Evolutionary conservation across 2,329 filamentous ascomycete genomes (phyloP).

Genomic region (Macrophomina pseudophaseolina): DNA sequence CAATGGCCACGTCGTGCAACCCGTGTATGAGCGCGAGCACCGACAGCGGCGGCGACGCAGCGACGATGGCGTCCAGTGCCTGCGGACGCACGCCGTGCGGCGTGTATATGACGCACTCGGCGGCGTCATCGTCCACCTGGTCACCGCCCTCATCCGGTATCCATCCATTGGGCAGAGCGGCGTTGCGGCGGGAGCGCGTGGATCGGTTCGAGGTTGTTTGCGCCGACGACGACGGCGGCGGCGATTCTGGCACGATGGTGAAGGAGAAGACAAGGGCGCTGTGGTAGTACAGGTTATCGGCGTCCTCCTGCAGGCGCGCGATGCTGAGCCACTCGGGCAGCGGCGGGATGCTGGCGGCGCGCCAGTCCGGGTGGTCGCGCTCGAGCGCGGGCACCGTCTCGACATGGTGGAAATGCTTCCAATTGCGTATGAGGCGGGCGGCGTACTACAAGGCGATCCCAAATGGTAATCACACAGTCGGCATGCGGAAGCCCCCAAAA

Average conservation of each 20-base stretch:
- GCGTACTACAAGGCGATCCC: conserved; percentile 49
- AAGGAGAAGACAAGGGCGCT: conserved; percentile 66
- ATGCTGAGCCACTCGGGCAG: conserved; percentile 68
- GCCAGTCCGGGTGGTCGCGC: conserved; percentile 50
- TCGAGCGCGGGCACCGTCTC: conserved; percentile 56
- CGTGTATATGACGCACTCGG: conserved; percentile 67
- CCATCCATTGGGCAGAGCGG: conserved; percentile 20
- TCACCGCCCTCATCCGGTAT: background rate
- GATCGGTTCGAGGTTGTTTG: conserved; percentile 8
- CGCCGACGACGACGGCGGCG: conserved; percentile 28
- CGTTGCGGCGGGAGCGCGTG: background rate
- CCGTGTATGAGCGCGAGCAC: conserved; percentile 68
- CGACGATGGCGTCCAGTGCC: conserved; percentile 52
- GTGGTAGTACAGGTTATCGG: conserved; percentile 63
- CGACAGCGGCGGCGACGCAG: conserved; percentile 53
- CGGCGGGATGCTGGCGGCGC: conserved; percentile 47
- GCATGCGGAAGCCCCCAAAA: too few relatives aligned
- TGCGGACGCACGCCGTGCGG: conserved; percentile 64
- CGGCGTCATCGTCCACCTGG: conserved; percentile 33
- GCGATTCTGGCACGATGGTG: conserved; percentile 39
- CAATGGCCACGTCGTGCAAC: conserved; percentile 64
- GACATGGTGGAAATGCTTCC: conserved; percentile 65
- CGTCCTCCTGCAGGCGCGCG: conserved; percentile 51
- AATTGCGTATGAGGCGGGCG: conserved; percentile 60
- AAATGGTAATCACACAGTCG: too few relatives aligned